Base-by-base conservation (phyloP, 2,329 filamentous ascomycete genomes). In the Fusarium sarcochroum region DNA sequence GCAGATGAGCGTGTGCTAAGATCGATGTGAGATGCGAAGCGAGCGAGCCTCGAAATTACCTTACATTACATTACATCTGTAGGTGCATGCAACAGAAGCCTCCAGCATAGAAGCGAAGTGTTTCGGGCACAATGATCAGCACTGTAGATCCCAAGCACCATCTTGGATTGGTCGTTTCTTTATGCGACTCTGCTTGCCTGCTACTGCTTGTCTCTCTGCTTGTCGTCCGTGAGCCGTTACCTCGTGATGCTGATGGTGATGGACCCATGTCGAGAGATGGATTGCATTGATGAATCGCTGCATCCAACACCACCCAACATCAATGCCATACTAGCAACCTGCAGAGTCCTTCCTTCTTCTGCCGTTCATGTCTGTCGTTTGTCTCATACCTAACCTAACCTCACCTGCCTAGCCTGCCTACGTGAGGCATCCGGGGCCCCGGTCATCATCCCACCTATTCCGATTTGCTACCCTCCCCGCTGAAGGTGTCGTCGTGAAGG, bases 81-180 rank as follows among this genome's bases (percentile, higher is more conserved):
- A 23, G 23, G 23, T 23, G 35, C 15, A 38, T n/a, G 35, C 35
- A n/a, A 38, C 27, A 30, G 27, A 30, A 30, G 27, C 27, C 11
- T 30, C 17, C 34, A 15, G 21, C 27, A 45, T 44, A 49, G 37
- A 63, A 35, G 58, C 60, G 58, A 58, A 37, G 45, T 58, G 61
- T 65, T 64, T 64, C 60, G 61, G 41, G 58, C 53, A 48, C 50
- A 53, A 48, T 34, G 58, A 65, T 65, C 60, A 53, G 37, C 61
- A 35, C 20, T 46, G 60, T 58, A 64, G 60, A 64, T 65, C 60
- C 46, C 46, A 15, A 53, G 21, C 37, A 8, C 40, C 30, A 25
- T n/a, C 23, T 42, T 17, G 18, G 48, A n/a, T 41, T 63, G 50
- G 60, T 32, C 51, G 18, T 37, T 64, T 48, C 59, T 48, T 45